Percentiles rank a stretch among this genome's conserved stretches.
phyloP scores from a whole-genome alignment of 2,329 filamentous ascomycete genomes.

The Bipolaris bicolor region DNA sequence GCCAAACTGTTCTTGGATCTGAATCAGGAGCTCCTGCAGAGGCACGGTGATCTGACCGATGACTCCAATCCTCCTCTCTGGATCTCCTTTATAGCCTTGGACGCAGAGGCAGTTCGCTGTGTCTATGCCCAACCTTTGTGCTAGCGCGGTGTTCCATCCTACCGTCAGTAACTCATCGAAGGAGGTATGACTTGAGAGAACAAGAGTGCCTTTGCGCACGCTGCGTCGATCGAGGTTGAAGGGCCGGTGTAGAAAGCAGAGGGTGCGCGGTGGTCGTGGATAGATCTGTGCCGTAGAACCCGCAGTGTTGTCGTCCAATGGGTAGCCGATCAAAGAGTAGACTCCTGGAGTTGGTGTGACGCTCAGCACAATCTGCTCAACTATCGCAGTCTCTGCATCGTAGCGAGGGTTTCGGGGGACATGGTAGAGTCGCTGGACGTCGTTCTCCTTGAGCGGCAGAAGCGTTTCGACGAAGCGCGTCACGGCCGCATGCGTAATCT shows the following conservation, averaged over 20 bases:
- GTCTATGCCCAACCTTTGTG: slow-evolving; percentile 40
- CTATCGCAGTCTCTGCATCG: slow-evolving; percentile 33
- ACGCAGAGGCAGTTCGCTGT: slow-evolving; percentile 38
- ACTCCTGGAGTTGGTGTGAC: slow-evolving; percentile 41
- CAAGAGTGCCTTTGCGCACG: slow-evolving; percentile 35
- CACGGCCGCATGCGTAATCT: slow-evolving; percentile 38
- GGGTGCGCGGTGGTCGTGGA: slow-evolving; percentile 31
- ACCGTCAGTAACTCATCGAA: slow-evolving; percentile 51
- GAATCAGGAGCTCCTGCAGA: slow-evolving; percentile 21
- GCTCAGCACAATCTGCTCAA: slow-evolving; percentile 41
- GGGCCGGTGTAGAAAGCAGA: slow-evolving; percentile 45
- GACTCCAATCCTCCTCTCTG: slow-evolving; percentile 48
- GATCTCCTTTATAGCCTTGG: slow-evolving; percentile 50
- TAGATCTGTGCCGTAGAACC: slow-evolving; percentile 2
- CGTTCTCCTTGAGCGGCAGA: slow-evolving; percentile 40
- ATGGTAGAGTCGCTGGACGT: slow-evolving; percentile 46
- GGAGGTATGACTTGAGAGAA: slow-evolving; percentile 46
- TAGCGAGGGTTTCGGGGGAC: slow-evolving; percentile 37
- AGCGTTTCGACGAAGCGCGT: slow-evolving; percentile 36
- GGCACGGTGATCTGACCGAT: slow-evolving; percentile 30
- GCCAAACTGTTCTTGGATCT: slow-evolving; percentile 38
- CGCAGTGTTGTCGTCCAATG: slow-evolving; percentile 8
- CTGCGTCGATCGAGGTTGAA: slow-evolving; percentile 39
- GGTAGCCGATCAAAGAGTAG: slow-evolving; percentile 36
- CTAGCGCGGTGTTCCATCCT: slow-evolving; percentile 47